Evolutionary conservation across 768 basidiomycete genomes (phyloP).

Genomic region (Megacollybia marginata): DNA sequence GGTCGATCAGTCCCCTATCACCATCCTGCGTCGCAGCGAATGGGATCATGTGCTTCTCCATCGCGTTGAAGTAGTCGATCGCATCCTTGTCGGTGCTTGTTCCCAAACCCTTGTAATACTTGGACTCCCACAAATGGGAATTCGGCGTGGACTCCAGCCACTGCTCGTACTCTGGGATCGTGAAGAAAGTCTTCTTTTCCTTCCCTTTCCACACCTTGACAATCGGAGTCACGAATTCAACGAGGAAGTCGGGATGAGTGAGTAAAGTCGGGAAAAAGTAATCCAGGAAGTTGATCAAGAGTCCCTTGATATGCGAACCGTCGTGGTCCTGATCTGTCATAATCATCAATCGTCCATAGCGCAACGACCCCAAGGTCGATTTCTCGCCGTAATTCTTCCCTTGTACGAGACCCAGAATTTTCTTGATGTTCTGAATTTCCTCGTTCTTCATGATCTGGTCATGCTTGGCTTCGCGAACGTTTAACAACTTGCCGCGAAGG

Average conservation of each 20-base stretch:
- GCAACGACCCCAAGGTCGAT: conserved; percentile 38
- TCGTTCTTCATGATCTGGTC: conserved; percentile 98
- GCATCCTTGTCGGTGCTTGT: conserved; percentile 88
- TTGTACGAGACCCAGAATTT: conserved; percentile 95
- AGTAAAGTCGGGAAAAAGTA: conserved; percentile 94
- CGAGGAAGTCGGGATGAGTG: conserved; percentile 84
- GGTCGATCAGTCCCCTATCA: conserved; percentile 85
- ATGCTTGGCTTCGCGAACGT: conserved; percentile 94
- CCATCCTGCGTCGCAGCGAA: conserved; percentile 77
- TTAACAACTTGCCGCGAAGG: conserved; percentile 90
- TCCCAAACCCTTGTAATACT: conserved; percentile 99
- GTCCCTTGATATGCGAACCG: conserved; percentile 99
- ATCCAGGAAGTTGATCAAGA: conserved; percentile 96
- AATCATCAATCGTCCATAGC: conserved; percentile 96
- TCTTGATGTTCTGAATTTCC: conserved; percentile 95
- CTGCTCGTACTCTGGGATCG: conserved; percentile 91
- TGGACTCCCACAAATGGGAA: conserved; percentile 78
- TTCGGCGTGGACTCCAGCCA: conserved; percentile 80
- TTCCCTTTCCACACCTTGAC: conserved; percentile 85
- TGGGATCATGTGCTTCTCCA: conserved; percentile 91
- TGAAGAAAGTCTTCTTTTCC: conserved; percentile 84
- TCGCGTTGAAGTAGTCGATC: conserved; percentile 86
- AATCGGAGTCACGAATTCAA: conserved; percentile 98
- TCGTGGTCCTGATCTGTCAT: conserved; percentile 99
- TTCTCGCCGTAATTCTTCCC: conserved; percentile 78